Evolutionary conservation across 2,329 filamentous ascomycete genomes (phyloP), one percentile per base, ranked within the genome.

Genomic region (Aspergillus udagawae): DNA sequence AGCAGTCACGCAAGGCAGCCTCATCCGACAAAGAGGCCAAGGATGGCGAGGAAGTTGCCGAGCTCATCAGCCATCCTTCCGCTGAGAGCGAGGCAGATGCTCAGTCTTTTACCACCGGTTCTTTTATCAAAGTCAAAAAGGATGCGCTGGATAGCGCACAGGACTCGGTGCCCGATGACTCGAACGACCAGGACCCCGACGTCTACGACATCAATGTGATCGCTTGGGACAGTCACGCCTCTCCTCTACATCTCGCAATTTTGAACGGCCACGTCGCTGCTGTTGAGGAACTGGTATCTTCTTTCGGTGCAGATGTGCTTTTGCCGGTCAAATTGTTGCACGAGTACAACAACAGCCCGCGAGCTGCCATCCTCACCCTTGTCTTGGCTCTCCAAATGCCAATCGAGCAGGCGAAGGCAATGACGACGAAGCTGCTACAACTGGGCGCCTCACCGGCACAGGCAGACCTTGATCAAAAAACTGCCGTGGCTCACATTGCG

Each of bases 171-270:
- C 77, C 80, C 0, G 83, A 75, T 9, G 75, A 86, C 5, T 83
- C 85, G 6, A 77, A 83, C 23, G 80, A 85, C 1, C 81, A 87
- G 9, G 88, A 89, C 21, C 90, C 90, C 0, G 90, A 96, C 71
- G 83, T 92, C 53, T 93, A 89, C 70, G 86, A 94, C 63, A 81
- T 92, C 58, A 87, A 95, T 62, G 83, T 88, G 1, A 69, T 89
- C n/a, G 85, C 90, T 1, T 96, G 91, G 91, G 91, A 95, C 65
- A 83, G 81, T 4, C 85, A 86, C 4, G 84, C 86, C 56, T 89
- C 88, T 12, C 85, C 91, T 1, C 79, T 95, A 4, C 91, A 96
- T 70, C 80, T 92, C 28, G 91, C 91, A 7, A 91, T 95, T 59
- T 71, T 90, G 1, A 83, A 85, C 58, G 90, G 90, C 0, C 86